A percentile compares a stretch with the other conserved stretches of the same genome.
These are phyloP conservation scores for Coniosporium tulheliwenetii DNA, from an alignment of 2,329 filamentous ascomycete species.

Conservation along the genomic window DNA sequence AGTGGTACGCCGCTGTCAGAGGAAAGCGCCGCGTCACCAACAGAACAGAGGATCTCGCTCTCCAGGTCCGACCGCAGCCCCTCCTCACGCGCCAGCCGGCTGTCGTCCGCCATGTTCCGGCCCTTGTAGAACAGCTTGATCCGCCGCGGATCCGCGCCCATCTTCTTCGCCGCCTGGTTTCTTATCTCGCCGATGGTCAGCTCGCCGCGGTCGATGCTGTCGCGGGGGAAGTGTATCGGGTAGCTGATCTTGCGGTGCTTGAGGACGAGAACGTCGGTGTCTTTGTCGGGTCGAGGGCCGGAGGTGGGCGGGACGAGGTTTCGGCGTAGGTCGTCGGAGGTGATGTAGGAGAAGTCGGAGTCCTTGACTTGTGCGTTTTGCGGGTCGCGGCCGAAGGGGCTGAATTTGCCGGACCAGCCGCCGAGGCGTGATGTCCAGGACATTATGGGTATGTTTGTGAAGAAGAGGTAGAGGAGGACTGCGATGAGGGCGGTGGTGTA, in stretches of 20 bases:
- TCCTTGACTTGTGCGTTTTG: constrained; percentile 47
- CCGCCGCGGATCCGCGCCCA: constrained; percentile 41
- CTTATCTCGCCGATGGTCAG: constrained; percentile 50
- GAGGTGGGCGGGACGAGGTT: constrained; percentile 14
- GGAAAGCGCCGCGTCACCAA: constrained; percentile 31
- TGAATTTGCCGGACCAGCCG: constrained; percentile 29
- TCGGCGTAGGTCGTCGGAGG: constrained; percentile 50
- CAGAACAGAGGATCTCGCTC: constrained; percentile 43
- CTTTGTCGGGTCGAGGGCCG: constrained; percentile 26
- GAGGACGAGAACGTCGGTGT: constrained; percentile 57
- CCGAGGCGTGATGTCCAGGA: constrained; percentile 31
- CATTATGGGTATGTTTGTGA: constrained; percentile 19
- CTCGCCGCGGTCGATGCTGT: constrained; percentile 59
- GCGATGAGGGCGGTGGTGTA: constrained; percentile 12
- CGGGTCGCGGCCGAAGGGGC: constrained; percentile 29
- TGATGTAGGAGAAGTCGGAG: constrained; percentile 69
- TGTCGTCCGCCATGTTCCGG: constrained; percentile 49
- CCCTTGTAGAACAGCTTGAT: constrained; percentile 64
- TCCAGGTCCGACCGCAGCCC: constrained; percentile 42
- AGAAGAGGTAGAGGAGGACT: constrained; percentile 17
- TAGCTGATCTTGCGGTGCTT: constrained; percentile 52
- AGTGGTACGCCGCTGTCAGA: constrained; percentile 18
- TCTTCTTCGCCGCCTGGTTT: constrained; percentile 50
- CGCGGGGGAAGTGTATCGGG: constrained; percentile 57
- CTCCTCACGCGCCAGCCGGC: constrained; percentile 40